Base-by-base conservation (phyloP, 257 asterid species). In the Dorcoceras hygrometricum region DNA sequence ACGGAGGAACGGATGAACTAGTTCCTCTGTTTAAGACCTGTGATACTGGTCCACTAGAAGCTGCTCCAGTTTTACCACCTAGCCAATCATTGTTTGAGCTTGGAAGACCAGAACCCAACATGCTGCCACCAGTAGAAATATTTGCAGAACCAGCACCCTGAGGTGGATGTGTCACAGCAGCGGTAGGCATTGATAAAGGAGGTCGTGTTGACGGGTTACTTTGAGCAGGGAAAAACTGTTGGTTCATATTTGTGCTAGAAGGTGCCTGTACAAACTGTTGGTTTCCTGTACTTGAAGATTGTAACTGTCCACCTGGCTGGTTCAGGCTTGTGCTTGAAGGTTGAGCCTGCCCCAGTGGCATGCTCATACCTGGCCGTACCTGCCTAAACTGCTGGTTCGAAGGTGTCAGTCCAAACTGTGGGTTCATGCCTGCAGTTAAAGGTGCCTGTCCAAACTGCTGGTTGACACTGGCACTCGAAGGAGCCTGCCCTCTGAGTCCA, bases 141-240 rank as follows among this genome's bases (percentile, higher is more conserved):
- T 71, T 70, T 50, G 69, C 63, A 65, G 75, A 60, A 70, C 81
- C 70, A 58, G 78, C 82, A 75, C 69, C 80, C 57, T 62, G 90
- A 75, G 86, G 77, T 67, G 89, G 86, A 31, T 39, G 87, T 66
- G 87, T 58, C 65, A 74, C 79, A 78, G 82, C 59, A 73, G 71
- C 77, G 57, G 82, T 19, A 65, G 88, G 70, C 63, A 76, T 60
- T 19, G 91, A 71, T 70, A 68, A 63, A 73, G 93, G 68, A 0
- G 89, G 84, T 73, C 95, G 82, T 69, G 67, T 71, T 57, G 71
- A 34, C 72, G 78, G 92, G 71, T 73, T 78, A 50, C 81, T 82
- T 69, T 84, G 92, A 71, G 89, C 70, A 10, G 86, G 80, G 76
- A 71, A 72, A 82, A 83, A 78, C 28, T 85, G 96, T 51, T 79